These are phyloP conservation scores for Magnaporthales sp. DNA, from an alignment of 2,329 filamentous ascomycete genomes.

Conservation along the genomic window DNA sequence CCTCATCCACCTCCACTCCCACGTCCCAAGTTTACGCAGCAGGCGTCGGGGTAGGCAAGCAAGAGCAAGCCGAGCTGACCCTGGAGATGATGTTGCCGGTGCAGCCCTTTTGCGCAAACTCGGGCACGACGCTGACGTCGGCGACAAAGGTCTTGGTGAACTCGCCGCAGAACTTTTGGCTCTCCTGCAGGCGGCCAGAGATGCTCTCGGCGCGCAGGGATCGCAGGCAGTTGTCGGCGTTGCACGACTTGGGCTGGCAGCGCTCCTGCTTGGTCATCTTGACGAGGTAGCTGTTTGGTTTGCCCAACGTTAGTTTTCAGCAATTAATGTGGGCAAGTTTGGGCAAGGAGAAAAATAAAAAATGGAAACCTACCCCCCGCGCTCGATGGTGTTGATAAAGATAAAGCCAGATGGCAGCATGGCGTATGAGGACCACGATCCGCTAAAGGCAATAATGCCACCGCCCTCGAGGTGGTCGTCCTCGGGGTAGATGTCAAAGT, in stretches of 20 bases:
- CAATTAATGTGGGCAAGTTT: too few relatives aligned
- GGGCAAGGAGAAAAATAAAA: neutral
- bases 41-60: neutral
- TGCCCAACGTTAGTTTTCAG: neutral
- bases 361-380: conserved; percentile 15
- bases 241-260: neutral
- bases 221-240: conserved; percentile 2
- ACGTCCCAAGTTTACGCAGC: neutral
- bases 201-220: neutral
- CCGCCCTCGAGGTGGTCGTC: conserved; percentile 31
- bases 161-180: conserved; percentile 2
- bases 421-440: conserved; percentile 35
- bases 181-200: conserved; percentile 2
- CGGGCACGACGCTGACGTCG: conserved; percentile 2
- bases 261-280: conserved; percentile 3
- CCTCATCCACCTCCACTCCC: neutral
- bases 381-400: conserved; percentile 39
- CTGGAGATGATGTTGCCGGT: neutral
- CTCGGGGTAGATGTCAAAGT: conserved; percentile 38
- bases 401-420: conserved; percentile 28
- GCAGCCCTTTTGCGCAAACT: neutral
- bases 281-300: conserved; percentile 7
- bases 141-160: conserved; percentile 8
- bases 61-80: conserved; percentile 4
- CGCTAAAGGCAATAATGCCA: conserved; percentile 26